Evolutionary conservation across 495 filamentous ascomycete genomes (phyloP).

Genomic region (Apodospora peruviana): DNA sequence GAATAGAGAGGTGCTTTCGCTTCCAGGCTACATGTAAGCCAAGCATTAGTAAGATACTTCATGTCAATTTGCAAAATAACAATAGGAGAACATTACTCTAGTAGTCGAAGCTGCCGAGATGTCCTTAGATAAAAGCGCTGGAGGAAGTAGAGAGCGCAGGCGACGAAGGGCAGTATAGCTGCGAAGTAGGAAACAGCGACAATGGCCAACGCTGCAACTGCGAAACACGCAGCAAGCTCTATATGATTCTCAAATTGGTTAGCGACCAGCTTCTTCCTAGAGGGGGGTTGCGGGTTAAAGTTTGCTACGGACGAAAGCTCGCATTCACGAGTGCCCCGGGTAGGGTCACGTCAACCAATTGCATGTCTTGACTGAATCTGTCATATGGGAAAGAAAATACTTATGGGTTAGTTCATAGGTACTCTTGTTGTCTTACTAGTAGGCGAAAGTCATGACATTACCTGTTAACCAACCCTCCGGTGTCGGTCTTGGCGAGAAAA

Average conservation of each 20-base stretch:
- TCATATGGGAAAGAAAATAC: no score
- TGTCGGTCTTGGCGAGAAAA: not conserved
- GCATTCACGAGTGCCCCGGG: not conserved
- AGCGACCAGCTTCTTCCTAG: not conserved
- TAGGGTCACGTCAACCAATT: conserved; percentile 1
- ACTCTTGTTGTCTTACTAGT: not conserved
- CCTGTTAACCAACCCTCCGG: conserved; percentile 1
- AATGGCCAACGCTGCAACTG: conserved; percentile 3
- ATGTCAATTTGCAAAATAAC: not conserved
- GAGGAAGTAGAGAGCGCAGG: not conserved
- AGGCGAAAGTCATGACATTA: not conserved
- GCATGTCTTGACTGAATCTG: conserved; percentile 9
- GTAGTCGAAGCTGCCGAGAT: conserved; percentile 2
- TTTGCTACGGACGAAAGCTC: not conserved
- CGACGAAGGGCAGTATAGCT: conserved; percentile 1
- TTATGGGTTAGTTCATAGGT: no score
- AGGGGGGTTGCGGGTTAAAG: not conserved
- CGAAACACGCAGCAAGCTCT: conserved; percentile 1
- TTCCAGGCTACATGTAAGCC: not conserved
- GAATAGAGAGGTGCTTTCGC: conserved; percentile 8
- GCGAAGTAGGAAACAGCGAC: conserved; percentile 2
- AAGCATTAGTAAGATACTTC: not conserved
- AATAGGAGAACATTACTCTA: not conserved
- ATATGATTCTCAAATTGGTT: not conserved
- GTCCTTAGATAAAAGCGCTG: conserved; percentile 5